Base-by-base conservation (phyloP, 2,329 filamentous ascomycete species). In the Teratosphaeria zuluensis region DNA sequence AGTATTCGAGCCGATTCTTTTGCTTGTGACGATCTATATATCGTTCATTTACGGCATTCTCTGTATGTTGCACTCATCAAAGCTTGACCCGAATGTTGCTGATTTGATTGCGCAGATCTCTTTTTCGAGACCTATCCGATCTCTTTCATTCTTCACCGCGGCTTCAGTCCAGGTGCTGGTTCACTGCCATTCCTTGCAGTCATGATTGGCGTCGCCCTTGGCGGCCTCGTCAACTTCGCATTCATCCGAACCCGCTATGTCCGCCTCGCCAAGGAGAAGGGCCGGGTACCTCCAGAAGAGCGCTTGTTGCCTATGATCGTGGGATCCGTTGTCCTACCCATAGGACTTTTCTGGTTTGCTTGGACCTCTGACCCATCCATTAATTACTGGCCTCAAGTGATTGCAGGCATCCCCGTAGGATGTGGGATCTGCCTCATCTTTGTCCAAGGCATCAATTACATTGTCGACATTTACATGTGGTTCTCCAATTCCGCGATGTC, bases 271-370 rank as follows among this genome's bases (percentile, higher is more conserved):
- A 53, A 56, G 51, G 54, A 61, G 56, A 48, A 64, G 60, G 61
- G 54, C 54, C 30, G 56, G 35, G 59, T 42, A n/a, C 42, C 42
- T 16, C 42, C 77, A 0, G 79, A 81, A 64, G 75, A 75, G 35
- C 73, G 78, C 1, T 70, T 81, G 0, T 70, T 74, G 5, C 76
- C 77, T 0, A 75, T 78, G 62, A 82, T 85, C 62, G 64, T 79
- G 11, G 82, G 79, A 2, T 75, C 78, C 3, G 59, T 81, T 14
- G 71, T 80, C 3, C 68, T 78, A 0, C 75, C 77, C 1, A 69
- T 73, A 7, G 76, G 78, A 0, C 68, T 82, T 21, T 80, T 81
- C 62, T 79, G 77, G 78, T 81, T 81, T 59, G 78, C 75, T 0
- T 81, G 78, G 79, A 80, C 80, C 1, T 77, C 74, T 1, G 71